A percentile compares a stretch with the other conserved stretches of the same genome.
Conservation (phyloP, 306 rosid genomes). For the Cicer chorassanicum region DNA sequence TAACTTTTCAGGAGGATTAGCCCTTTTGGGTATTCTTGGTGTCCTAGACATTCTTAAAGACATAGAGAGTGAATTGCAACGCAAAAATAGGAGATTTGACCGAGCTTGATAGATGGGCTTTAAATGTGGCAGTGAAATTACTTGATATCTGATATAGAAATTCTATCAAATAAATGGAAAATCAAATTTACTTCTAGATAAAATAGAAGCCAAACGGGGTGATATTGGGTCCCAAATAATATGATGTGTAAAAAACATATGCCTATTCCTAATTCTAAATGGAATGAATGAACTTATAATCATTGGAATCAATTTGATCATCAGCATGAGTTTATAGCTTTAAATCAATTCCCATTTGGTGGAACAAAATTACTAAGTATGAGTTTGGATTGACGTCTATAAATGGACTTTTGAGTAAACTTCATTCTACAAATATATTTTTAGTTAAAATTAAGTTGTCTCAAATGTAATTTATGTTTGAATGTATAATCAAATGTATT, state of each 20-base stretch:
- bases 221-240: neutral
- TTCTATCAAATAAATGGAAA: neutral
- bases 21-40: conserved; percentile 83
- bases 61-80: conserved; percentile 66
- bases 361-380: neutral
- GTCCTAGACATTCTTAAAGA: conserved; percentile 80
- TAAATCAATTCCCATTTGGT: neutral
- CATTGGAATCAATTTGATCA: neutral
- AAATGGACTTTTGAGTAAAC: too few relatives aligned
- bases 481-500: too few relatives aligned
- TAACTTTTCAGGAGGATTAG: conserved; percentile 75
- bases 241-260: neutral
- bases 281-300: neutral
- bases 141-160: neutral
- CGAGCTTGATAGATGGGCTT: conserved; percentile 3
- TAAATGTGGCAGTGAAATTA: neutral
- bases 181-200: neutral
- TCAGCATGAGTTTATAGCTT: neutral
- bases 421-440: too few relatives aligned
- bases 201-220: neutral
- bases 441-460: too few relatives aligned
- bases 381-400: too few relatives aligned
- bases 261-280: neutral
- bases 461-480: too few relatives aligned
- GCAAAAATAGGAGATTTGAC: conserved; percentile 44